Evolutionary conservation across 257 asterid species (phyloP).

Genomic region (Penstemon newberryi): DNA sequence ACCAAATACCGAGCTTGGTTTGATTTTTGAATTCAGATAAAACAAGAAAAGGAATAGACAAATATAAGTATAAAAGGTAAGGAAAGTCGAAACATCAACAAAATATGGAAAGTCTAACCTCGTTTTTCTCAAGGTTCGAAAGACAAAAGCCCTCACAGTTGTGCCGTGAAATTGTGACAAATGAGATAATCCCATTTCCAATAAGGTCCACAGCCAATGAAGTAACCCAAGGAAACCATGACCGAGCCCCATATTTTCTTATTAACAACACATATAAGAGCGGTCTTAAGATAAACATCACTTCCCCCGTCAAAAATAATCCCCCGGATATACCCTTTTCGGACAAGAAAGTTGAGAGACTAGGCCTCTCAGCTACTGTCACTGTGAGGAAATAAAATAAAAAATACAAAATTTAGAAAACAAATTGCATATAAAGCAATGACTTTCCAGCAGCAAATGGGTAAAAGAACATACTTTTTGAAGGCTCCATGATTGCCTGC

Average conservation of each 20-base stretch:
- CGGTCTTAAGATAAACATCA: conserved; percentile 78
- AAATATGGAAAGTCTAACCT: conserved; percentile 53
- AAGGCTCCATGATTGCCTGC: conserved; percentile 64
- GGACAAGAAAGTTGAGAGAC: conserved; percentile 60
- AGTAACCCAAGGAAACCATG: conserved; percentile 93
- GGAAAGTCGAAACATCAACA: background rate
- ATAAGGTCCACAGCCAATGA: conserved; percentile 69
- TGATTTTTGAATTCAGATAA: background rate
- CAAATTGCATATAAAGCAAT: conserved; percentile 3
- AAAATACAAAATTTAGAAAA: conserved; percentile 18
- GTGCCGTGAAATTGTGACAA: conserved; percentile 31
- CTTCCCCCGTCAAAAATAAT: conserved; percentile 80
- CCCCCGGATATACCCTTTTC: conserved; percentile 78
- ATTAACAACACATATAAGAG: conserved; percentile 73
- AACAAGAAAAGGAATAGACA: background rate
- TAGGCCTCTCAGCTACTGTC: conserved; percentile 42
- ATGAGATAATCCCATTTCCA: conserved; percentile 67
- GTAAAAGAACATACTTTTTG: conserved; percentile 38
- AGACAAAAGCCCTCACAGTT: conserved; percentile 46
- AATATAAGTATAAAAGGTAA: background rate
- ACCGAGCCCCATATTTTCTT: conserved; percentile 66
- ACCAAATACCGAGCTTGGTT: too few relatives aligned
- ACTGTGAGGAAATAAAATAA: conserved; percentile 37
- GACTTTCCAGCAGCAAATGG: background rate
- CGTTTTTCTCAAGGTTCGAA: conserved; percentile 61